Evolutionary conservation across 441 rosid species (phyloP), one percentile per base, ranked within the genome.

Genomic region (Bocquillonia castaneifolia): DNA sequence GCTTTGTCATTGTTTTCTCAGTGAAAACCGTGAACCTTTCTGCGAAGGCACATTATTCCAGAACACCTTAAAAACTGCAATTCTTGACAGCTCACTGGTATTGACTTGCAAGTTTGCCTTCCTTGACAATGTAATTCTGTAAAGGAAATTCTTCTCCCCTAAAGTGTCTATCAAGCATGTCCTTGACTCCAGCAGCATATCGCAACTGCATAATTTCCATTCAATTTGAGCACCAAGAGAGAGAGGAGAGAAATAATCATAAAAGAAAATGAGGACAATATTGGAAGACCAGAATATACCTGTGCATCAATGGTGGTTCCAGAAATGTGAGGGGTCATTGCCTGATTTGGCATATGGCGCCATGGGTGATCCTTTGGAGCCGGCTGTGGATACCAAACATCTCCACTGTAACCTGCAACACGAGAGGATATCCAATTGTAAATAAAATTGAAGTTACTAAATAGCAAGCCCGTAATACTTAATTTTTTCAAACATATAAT

Each of bases 341-440:
- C 97, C 3, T 93, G 98, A 81, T 93, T 91, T 34, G 98, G 93
- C 97, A 93, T 93, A 81, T 88, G 86, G 36, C 98, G 92, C 97
- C 98, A 93, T 36, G 97, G 97, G 55, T 93, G 98, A 68, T 91
- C 93, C 81, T 89, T 91, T 20, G 96, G 96, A 66, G 98, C 96
- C 12, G 98, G 98, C 63, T 93, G 97, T n/a, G 94, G 98, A 54
- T 82, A 18, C 98, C 98, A 93, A 66, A 89, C 96, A 78, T 93
- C 98, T 44, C 98, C 97, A 58, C 98, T 88, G 73, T 93, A 93
- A 14, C 98, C 94, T 88, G 85, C 34, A 70, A 74, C 28, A 56
- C 14, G 10, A 52, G 23, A 10, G 22, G 7, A 48, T 18, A 48
- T 48, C 25, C 22, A 18, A n/a, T n/a, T n/a, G n/a, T n/a, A n/a